phyloP scores from a whole-genome alignment of 345 rosid genomes.

The Eucalyptus curtisii region DNA sequence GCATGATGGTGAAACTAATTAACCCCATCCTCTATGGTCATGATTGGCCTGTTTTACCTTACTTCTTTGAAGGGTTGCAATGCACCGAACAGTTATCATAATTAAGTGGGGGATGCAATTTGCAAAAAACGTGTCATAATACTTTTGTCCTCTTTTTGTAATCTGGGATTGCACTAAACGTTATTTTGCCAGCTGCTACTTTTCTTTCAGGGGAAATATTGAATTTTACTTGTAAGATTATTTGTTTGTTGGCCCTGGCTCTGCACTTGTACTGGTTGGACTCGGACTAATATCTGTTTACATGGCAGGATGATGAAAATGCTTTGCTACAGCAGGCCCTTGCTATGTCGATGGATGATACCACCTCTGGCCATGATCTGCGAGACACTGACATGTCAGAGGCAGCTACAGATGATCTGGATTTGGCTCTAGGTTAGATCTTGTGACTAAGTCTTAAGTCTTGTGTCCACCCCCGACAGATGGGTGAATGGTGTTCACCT shows the following conservation, averaged over 20 bases:
- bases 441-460: neutral
- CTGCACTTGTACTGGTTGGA: neutral
- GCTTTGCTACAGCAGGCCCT: constrained; percentile 51
- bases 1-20: neutral
- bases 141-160: neutral
- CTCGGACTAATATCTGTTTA: neutral
- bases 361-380: constrained; percentile 24
- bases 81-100: neutral
- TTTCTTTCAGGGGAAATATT: neutral
- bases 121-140: neutral
- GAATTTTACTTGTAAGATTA: neutral
- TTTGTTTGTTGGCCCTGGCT: neutral
- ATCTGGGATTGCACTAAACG: neutral
- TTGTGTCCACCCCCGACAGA: neutral
- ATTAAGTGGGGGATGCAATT: neutral
- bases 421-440: constrained; percentile 42
- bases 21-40: neutral
- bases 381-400: constrained; percentile 52
- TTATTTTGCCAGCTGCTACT: neutral
- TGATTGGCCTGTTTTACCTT: neutral
- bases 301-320: constrained; percentile 33
- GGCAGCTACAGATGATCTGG: constrained; percentile 38
- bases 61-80: neutral
- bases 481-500: neutral
- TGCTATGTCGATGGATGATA: constrained; percentile 55